A percentile compares a stretch with the other conserved stretches of the same genome.
phyloP scores from a whole-genome alignment of 768 basidiomycete genomes.

The Tricholoma saponaceum region DNA sequence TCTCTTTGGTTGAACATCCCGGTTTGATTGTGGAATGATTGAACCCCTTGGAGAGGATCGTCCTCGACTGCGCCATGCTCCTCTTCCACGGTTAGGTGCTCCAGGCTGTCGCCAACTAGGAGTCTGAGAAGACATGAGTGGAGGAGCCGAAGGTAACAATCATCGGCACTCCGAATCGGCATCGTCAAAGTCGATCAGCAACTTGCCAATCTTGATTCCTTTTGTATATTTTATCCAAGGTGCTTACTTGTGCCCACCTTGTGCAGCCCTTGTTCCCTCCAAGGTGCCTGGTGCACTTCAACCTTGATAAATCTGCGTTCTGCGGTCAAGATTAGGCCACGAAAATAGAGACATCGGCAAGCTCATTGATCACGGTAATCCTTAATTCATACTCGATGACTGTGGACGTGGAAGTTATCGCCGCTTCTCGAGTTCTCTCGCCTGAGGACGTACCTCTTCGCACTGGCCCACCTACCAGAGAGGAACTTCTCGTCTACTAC shows the following conservation, averaged over 20 bases:
- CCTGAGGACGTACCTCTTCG: conserved; percentile 34
- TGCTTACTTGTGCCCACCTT: no score
- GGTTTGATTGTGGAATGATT: neutral
- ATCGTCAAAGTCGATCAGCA: no score
- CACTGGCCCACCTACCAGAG: conserved; percentile 63
- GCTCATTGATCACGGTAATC: no score
- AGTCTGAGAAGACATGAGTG: neutral
- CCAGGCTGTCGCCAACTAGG: neutral
- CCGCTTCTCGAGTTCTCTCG: conserved; percentile 5
- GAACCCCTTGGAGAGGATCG: neutral
- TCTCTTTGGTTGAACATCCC: conserved; percentile 8
- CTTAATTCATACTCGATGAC: no score
- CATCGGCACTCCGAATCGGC: no score
- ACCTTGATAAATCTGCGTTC: neutral
- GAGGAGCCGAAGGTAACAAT: neutral
- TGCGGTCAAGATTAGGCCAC: no score
- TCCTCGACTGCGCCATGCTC: conserved; percentile 13
- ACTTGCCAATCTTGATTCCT: no score
- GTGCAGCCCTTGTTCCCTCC: no score
- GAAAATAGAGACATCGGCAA: no score
- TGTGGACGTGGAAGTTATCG: neutral
- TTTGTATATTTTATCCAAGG: no score
- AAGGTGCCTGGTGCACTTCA: neutral
- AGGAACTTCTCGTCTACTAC: conserved; percentile 65
- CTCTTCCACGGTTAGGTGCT: conserved; percentile 3